Percentiles rank a stretch among this genome's conserved stretches.
phyloP scores from a whole-genome alignment of 139 green algal species.

The Gonium pectorale region DNA sequence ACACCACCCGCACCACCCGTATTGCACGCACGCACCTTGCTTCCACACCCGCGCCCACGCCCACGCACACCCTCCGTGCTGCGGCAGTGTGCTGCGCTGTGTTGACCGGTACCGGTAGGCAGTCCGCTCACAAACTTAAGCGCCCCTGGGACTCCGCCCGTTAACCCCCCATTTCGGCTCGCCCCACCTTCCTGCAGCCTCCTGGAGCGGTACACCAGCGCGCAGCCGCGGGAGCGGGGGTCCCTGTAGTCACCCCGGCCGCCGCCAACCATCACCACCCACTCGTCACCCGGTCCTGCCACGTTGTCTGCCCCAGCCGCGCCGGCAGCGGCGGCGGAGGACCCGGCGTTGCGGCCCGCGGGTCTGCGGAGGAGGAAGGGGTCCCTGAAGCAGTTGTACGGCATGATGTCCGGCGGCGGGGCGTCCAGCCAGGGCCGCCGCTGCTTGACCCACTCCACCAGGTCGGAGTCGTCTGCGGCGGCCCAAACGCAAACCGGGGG shows the following conservation, averaged over 20 bases:
- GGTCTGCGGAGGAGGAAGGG: slow-evolving; percentile 77
- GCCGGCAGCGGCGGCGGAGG: not conserved
- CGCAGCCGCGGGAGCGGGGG: slow-evolving; percentile 7
- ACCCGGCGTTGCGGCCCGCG: not conserved
- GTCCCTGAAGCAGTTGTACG: slow-evolving; percentile 81
- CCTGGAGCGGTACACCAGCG: slow-evolving; percentile 46
- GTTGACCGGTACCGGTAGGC: too few species aligned
- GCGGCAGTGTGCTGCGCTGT: too few species aligned
- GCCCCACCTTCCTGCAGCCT: not conserved
- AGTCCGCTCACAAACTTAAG: too few species aligned
- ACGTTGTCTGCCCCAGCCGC: not conserved
- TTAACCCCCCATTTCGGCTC: too few species aligned
- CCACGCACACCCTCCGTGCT: too few species aligned
- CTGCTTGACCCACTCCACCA: slow-evolving; percentile 37
- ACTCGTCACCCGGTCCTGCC: not conserved
- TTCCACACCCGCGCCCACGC: too few species aligned
- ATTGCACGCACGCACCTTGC: too few species aligned
- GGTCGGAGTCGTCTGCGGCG: slow-evolving; percentile 62
- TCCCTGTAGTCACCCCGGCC: not conserved
- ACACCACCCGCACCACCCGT: too few species aligned
- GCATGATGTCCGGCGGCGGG: slow-evolving; percentile 65
- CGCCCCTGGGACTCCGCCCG: too few species aligned
- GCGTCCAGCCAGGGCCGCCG: slow-evolving; percentile 60
- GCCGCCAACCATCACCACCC: slow-evolving; percentile 75
- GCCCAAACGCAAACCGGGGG: too few species aligned